Percentiles rank a stretch among this genome's conserved stretches.
These are phyloP conservation scores for Penicillium psychrofluorescens DNA, from an alignment of 495 filamentous ascomycete species.

Conservation along the genomic window DNA sequence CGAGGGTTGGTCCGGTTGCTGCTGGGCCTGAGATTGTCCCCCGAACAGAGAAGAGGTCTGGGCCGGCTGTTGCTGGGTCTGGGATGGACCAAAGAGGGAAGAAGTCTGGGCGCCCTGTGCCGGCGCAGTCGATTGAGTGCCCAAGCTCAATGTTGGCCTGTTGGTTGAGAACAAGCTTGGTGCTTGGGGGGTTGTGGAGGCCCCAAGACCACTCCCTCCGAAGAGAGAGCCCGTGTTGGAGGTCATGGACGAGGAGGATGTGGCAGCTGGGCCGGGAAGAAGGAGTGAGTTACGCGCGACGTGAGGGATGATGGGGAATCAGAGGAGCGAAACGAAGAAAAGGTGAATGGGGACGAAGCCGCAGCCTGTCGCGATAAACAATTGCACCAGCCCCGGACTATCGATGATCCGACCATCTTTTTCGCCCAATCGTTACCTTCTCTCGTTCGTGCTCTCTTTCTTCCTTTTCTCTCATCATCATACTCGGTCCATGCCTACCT, in stretches of 20 bases:
- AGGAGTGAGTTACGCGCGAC: too few relatives aligned
- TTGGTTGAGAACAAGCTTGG: constrained; percentile 28
- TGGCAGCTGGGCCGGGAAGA: too few relatives aligned
- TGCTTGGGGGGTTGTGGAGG: constrained; percentile 15
- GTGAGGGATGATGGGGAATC: too few relatives aligned
- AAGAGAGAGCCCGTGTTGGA: constrained; percentile 28
- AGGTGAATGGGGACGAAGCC: too few relatives aligned
- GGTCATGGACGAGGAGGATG: constrained; percentile 9
- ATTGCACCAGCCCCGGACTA: too few relatives aligned
- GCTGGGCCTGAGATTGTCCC: constrained; percentile 26
- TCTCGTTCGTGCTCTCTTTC: too few relatives aligned
- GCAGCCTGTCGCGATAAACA: background rate
- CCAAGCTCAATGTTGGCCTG: constrained; percentile 6
- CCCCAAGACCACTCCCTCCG: constrained; percentile 25
- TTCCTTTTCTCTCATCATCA: background rate
- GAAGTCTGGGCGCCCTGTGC: constrained; percentile 18
- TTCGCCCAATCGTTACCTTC: too few relatives aligned
- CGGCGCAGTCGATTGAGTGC: constrained; percentile 9
- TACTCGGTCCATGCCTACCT: constrained; percentile 54
- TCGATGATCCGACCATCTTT: too few relatives aligned
- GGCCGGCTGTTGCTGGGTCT: constrained; percentile 28
- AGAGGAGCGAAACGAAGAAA: background rate
- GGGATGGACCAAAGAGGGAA: constrained; percentile 20
- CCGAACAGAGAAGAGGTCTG: constrained; percentile 25
- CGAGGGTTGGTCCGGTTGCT: constrained; percentile 23